Evolutionary conservation across 352 stramenopile species (phyloP).

Genomic region (Phytophthora citrophthora): DNA sequence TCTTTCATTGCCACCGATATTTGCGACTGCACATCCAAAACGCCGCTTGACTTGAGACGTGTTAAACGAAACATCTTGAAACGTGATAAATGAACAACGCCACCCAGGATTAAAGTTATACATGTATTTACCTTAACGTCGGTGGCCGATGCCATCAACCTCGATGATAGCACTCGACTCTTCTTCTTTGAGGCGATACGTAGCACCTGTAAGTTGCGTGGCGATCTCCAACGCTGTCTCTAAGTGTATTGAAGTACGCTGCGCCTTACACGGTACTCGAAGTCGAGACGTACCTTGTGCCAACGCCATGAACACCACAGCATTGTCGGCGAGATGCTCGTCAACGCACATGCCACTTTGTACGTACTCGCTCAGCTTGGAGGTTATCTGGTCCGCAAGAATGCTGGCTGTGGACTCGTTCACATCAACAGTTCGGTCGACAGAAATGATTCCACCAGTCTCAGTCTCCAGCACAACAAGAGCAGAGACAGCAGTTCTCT

Average conservation of each 20-base stretch:
- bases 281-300: conserved; percentile 55
- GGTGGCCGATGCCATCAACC: conserved; percentile 55
- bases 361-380: conserved; percentile 39
- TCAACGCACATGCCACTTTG: conserved; percentile 65
- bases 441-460: conserved; percentile 47
- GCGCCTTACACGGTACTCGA: conserved; percentile 50
- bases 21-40: conserved; percentile 12
- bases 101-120: not conserved
- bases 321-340: conserved; percentile 78
- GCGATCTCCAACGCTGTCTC: conserved; percentile 61
- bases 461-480: conserved; percentile 51
- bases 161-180: conserved; percentile 47
- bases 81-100: no score
- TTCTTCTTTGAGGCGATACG: conserved; percentile 47
- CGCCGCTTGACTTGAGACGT: conserved; percentile 17
- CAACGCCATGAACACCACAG: conserved; percentile 73
- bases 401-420: conserved; percentile 34
- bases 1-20: conserved; percentile 23
- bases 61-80: not conserved
- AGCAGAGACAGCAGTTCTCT: conserved; percentile 47
- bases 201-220: conserved; percentile 45
- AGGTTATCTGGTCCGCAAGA: conserved; percentile 45
- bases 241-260: conserved; percentile 57
- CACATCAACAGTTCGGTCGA: conserved; percentile 41
- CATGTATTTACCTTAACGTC: conserved; percentile 2